A percentile compares a stretch with the other conserved stretches of the same genome.
These are phyloP conservation scores for Chrysoporthe deuterocubensis DNA, from an alignment of 2,329 filamentous ascomycete species.

Conservation along the genomic window DNA sequence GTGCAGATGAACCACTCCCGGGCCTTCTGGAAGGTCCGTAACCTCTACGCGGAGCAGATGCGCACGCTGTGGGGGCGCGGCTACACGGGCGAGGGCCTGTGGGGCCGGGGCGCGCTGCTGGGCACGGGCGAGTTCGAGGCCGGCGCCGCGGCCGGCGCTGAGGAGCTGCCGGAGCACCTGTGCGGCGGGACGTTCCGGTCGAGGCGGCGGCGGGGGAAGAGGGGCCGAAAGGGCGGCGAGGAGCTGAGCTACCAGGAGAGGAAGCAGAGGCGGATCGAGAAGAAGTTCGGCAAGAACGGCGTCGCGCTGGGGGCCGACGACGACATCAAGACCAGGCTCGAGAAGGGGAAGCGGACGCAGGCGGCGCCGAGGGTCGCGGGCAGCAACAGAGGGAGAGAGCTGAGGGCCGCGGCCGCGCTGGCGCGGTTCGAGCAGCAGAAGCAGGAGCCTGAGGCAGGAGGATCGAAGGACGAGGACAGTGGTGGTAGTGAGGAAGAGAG, in stretches of 20 bases:
- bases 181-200: slow-evolving; percentile 81
- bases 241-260: slow-evolving; percentile 70
- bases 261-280: slow-evolving; percentile 72
- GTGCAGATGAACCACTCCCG: slow-evolving; percentile 89
- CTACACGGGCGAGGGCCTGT: slow-evolving; percentile 83
- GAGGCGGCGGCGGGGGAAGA: slow-evolving; percentile 39
- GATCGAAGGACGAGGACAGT: slow-evolving; percentile 39
- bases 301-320: slow-evolving; percentile 72
- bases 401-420: slow-evolving; percentile 76
- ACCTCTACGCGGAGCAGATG: slow-evolving; percentile 74
- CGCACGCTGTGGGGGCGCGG: slow-evolving; percentile 68
- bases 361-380: slow-evolving; percentile 74
- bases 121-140: slow-evolving; percentile 62
- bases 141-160: slow-evolving; percentile 55
- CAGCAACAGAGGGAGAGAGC: slow-evolving; percentile 74
- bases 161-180: slow-evolving; percentile 69
- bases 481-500: slow-evolving; percentile 45
- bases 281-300: slow-evolving; percentile 77
- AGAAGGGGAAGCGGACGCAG: slow-evolving; percentile 65
- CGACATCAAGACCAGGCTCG: slow-evolving; percentile 65
- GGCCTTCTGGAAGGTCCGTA: slow-evolving; percentile 80
- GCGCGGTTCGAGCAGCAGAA: slow-evolving; percentile 69
- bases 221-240: slow-evolving; percentile 58
- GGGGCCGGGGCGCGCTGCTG: slow-evolving; percentile 73
- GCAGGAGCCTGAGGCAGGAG: slow-evolving; percentile 49